Percentiles rank a stretch among this genome's conserved stretches.
Conservation (phyloP, 1,284 basidiomycete species). For the Tilletia walkeri region DNA sequence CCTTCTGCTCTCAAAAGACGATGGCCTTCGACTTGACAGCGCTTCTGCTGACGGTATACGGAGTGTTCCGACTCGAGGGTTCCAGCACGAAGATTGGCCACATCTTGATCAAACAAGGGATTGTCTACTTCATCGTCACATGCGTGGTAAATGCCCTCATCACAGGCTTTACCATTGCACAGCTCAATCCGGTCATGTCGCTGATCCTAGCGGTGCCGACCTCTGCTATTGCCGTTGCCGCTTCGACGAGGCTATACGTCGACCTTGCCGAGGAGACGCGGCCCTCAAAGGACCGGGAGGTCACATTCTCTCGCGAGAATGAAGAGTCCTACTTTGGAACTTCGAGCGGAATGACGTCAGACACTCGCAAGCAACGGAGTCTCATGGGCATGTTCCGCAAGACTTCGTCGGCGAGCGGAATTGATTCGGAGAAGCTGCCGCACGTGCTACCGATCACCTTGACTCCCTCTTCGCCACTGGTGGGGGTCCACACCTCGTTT, state of each 20-base stretch:
- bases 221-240: slow-evolving; percentile 34
- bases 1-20: slow-evolving; percentile 14
- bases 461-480: neutral
- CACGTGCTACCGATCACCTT: neutral
- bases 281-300: slow-evolving; percentile 18
- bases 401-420: neutral
- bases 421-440: slow-evolving; percentile 1
- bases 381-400: neutral
- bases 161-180: slow-evolving; percentile 32
- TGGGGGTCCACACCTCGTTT: neutral
- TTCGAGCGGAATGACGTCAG: neutral
- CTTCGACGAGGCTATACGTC: slow-evolving; percentile 39
- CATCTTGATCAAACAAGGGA: slow-evolving; percentile 37
- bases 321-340: slow-evolving; percentile 16
- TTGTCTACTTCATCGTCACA: slow-evolving; percentile 40
- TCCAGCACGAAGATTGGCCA: slow-evolving; percentile 32
- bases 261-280: slow-evolving; percentile 34
- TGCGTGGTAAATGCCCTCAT: slow-evolving; percentile 35
- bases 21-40: slow-evolving; percentile 32
- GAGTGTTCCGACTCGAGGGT: slow-evolving; percentile 36
- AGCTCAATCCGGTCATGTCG: slow-evolving; percentile 41
- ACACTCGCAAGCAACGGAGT: neutral
- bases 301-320: slow-evolving; percentile 12
- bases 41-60: slow-evolving; percentile 37
- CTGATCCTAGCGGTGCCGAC: slow-evolving; percentile 36